Conservation (phyloP, 2,329 filamentous ascomycete species). For the Iodosphaeria phyllophila region DNA sequence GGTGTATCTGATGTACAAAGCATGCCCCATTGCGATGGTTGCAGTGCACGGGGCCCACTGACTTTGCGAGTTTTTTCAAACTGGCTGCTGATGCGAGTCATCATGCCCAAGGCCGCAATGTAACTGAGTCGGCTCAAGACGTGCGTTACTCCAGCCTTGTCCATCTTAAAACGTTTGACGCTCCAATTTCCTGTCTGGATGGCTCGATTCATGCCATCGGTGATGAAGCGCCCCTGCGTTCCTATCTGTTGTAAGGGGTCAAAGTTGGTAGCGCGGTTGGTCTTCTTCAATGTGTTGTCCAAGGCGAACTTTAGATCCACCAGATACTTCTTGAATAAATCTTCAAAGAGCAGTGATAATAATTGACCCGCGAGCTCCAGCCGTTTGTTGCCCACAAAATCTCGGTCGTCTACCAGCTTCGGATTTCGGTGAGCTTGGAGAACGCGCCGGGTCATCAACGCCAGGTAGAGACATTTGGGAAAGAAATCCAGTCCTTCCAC, state of each 20-base stretch:
- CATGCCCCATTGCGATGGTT: conserved; percentile 97
- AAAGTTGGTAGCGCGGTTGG: conserved; percentile 73
- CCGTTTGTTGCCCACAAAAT: conserved; percentile 96
- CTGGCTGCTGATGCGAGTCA: conserved; percentile 96
- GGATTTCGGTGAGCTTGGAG: conserved; percentile 85
- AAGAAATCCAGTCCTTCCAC: conserved; percentile 86
- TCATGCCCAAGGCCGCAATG: conserved; percentile 94
- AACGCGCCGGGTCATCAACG: conserved; percentile 92
- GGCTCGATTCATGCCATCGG: conserved; percentile 80
- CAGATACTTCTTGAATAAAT: conserved; percentile 92
- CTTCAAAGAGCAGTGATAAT: conserved; percentile 84
- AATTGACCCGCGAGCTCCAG: conserved; percentile 90
- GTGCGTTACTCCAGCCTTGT: conserved; percentile 88
- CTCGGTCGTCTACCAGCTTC: conserved; percentile 81
- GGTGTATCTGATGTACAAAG: conserved; percentile 92
- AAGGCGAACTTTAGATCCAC: conserved; percentile 79
- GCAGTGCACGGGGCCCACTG: conserved; percentile 81
- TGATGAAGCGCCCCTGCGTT: conserved; percentile 73
- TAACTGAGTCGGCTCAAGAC: conserved; percentile 91
- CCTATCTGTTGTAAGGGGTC: conserved; percentile 74
- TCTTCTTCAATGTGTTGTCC: conserved; percentile 90
- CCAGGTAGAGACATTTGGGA: conserved; percentile 91
- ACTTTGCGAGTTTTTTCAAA: conserved; percentile 98
- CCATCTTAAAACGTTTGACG: conserved; percentile 97
- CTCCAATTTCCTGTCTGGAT: conserved; percentile 98